A percentile compares a stretch with the other conserved stretches of the same genome.
Evolutionary conservation across 495 filamentous ascomycete genomes (phyloP).

Genomic region (Penicillium fimorum): DNA sequence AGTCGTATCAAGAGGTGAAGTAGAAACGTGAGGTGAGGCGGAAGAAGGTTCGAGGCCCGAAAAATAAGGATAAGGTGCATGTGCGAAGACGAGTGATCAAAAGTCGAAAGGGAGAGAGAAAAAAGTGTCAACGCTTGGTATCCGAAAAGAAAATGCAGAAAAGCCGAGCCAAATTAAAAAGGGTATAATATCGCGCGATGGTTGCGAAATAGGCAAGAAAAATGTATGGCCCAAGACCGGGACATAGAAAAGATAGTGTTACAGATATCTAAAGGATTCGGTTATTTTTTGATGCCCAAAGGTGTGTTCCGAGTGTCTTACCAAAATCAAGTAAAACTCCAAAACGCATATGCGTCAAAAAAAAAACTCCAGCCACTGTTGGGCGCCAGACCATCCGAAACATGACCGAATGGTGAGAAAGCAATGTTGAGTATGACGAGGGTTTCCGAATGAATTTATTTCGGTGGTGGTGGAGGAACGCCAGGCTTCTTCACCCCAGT

Average conservation of each 20-base stretch:
- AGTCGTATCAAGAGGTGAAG: slow-evolving; percentile 31
- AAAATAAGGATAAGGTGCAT: slow-evolving; percentile 15
- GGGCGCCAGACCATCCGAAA: slow-evolving; percentile 32
- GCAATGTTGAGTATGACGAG: slow-evolving; percentile 19
- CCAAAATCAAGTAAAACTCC: slow-evolving; percentile 34
- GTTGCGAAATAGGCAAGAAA: slow-evolving; percentile 22
- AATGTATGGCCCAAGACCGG: slow-evolving; percentile 20
- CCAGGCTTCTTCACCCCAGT: slow-evolving; percentile 58
- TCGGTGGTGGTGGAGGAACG: slow-evolving; percentile 47
- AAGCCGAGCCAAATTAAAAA: slow-evolving; percentile 36
- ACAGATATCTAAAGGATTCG: slow-evolving; percentile 30
- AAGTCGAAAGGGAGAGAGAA: slow-evolving; percentile 12
- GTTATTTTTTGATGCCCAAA: slow-evolving; percentile 32
- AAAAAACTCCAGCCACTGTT: slow-evolving; percentile 25
- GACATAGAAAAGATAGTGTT: slow-evolving; percentile 37
- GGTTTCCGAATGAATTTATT: slow-evolving; percentile 26
- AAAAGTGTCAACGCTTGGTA: slow-evolving; percentile 26
- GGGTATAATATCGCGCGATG: slow-evolving; percentile 34
- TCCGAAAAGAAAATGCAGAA: slow-evolving; percentile 30
- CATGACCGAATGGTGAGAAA: slow-evolving; percentile 28
- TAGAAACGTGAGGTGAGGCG: slow-evolving; percentile 13
- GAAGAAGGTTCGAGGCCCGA: slow-evolving; percentile 10
- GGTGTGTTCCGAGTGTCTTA: slow-evolving; percentile 22
- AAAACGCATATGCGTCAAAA: slow-evolving; percentile 31
- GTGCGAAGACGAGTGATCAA: slow-evolving; percentile 16